phyloP scores from a whole-genome alignment of 768 basidiomycete genomes.

The Boletus huronensis region DNA sequence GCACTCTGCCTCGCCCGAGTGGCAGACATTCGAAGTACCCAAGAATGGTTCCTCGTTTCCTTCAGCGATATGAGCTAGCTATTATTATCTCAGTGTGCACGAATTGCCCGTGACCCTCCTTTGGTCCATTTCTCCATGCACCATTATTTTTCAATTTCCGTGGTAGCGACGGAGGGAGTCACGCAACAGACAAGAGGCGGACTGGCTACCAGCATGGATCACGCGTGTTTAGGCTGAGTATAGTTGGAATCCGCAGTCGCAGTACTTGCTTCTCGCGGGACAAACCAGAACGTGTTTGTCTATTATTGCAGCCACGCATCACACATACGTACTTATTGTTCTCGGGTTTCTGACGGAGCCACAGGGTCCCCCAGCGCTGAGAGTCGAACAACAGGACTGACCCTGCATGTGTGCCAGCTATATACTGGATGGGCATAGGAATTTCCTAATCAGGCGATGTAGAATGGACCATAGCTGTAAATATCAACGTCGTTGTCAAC shows the following conservation, averaged over 20 bases:
- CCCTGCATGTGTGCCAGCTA: too few relatives aligned
- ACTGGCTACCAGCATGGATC: not conserved
- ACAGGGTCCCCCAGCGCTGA: not conserved
- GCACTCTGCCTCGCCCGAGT: not conserved
- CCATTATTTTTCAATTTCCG: not conserved
- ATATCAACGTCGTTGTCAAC: not conserved
- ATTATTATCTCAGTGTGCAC: not conserved
- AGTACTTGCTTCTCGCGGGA: not conserved
- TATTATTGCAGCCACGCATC: not conserved
- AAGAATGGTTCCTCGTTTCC: not conserved
- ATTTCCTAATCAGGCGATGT: not conserved
- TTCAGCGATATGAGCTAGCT: not conserved
- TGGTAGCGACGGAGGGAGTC: not conserved
- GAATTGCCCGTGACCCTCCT: not conserved
- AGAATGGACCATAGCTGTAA: not conserved
- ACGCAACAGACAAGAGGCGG: not conserved
- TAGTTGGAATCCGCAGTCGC: not conserved
- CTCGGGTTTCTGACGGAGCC: not conserved
- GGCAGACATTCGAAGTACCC: not conserved
- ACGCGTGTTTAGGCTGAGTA: not conserved
- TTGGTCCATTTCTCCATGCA: not conserved
- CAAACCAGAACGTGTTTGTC: not conserved
- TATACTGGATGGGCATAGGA: not conserved
- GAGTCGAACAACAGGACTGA: not conserved
- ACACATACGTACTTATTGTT: not conserved